Evolutionary conservation across 2,329 filamentous ascomycete genomes (phyloP).

Genomic region (Cladobotryum mycophilum): DNA sequence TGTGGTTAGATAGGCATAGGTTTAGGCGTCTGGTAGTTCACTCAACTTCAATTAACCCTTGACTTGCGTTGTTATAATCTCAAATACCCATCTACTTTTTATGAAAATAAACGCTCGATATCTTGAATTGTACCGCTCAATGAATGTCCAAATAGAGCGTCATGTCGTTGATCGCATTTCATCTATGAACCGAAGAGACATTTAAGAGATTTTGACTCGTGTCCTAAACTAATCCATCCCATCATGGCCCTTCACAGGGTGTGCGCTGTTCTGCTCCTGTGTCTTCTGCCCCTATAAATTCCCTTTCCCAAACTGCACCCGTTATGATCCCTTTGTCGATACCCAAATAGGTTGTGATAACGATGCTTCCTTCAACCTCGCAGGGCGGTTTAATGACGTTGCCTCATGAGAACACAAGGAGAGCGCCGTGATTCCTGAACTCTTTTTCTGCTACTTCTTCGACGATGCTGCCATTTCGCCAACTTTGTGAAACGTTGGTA

Average conservation of each 20-base stretch:
- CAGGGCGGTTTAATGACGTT: background rate
- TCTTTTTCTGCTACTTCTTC: constrained; percentile 2
- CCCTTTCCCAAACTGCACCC: background rate
- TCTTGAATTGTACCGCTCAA: background rate
- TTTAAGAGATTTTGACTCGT: constrained; percentile 27
- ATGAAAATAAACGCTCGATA: no score
- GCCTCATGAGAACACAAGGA: background rate
- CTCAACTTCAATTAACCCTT: background rate
- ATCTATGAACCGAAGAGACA: constrained; percentile 31
- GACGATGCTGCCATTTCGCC: constrained; percentile 11
- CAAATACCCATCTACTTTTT: no score
- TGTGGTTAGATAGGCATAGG: background rate
- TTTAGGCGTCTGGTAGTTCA: background rate
- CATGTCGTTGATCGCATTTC: constrained; percentile 26
- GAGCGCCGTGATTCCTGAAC: background rate
- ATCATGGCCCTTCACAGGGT: constrained; percentile 1
- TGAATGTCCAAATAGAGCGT: constrained; percentile 5
- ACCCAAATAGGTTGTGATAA: background rate
- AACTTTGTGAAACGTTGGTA: background rate
- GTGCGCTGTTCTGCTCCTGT: no score
- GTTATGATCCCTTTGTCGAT: background rate
- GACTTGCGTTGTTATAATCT: no score
- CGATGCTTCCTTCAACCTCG: no score
- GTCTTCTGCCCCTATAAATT: background rate
- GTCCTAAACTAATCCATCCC: constrained; percentile 3